Conservation (phyloP, 371 early-diverging fungal species). For the Circinella minor region DNA sequence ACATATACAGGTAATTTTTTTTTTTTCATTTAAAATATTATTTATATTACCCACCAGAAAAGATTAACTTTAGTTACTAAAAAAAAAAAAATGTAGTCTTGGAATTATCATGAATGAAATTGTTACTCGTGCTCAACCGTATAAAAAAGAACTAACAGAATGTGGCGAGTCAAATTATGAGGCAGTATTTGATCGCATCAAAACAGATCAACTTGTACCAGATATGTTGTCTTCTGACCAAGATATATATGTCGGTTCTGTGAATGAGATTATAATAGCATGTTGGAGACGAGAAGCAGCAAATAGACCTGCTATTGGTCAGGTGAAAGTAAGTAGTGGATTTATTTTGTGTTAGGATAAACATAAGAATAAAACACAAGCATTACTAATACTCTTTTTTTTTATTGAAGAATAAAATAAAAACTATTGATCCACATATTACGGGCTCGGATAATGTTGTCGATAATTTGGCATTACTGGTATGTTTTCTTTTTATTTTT, state of each 20-base stretch:
- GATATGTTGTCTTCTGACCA: constrained; percentile 28
- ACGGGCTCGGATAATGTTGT: constrained; percentile 51
- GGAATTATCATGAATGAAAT: constrained; percentile 59
- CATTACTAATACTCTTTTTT: not conserved
- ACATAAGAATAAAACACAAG: no score
- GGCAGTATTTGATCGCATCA: constrained; percentile 30
- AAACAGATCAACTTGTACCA: constrained; percentile 32
- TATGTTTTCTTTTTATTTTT: constrained; percentile 14
- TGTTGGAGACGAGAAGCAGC: constrained; percentile 38
- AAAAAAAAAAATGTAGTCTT: constrained; percentile 22
- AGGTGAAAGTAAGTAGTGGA: constrained; percentile 25
- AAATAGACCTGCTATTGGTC: constrained; percentile 39
- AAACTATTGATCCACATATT: constrained; percentile 49
- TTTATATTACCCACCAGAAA: not conserved
- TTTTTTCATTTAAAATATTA: not conserved
- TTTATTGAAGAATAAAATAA: constrained; percentile 27
- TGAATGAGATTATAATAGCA: constrained; percentile 40
- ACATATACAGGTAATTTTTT: constrained; percentile 42
- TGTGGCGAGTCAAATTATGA: constrained; percentile 16
- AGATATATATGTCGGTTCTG: constrained; percentile 43
- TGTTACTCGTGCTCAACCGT: constrained; percentile 47
- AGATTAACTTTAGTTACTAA: no score
- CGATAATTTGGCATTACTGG: constrained; percentile 54
- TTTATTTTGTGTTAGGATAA: not conserved
- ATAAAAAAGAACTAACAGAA: constrained; percentile 21